Evolutionary conservation across 2,329 filamentous ascomycete genomes (phyloP), one percentile per base, ranked within the genome.

Genomic region (Botrytis squamosa): DNA sequence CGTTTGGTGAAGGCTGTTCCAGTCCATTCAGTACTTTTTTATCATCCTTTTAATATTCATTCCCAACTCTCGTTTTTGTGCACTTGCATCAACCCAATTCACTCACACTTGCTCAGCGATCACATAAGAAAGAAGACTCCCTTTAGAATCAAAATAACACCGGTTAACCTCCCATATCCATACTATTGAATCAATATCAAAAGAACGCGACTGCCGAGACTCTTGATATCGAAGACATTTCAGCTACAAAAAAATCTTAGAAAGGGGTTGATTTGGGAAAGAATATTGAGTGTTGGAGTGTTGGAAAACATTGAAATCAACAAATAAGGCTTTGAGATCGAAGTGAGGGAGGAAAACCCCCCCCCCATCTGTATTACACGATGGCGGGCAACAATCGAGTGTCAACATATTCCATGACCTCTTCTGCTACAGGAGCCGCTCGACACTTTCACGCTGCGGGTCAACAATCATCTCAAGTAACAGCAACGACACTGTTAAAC

Each of bases 401-500:
- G 77, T 92, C 90, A 77, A 90, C 91, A 86, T 92, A 91, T 81
- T 92, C 90, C 77, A 85, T 90, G 80, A 86, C 85, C 78, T 91
- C 89, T 77, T 89, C 92, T 76, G 89, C 90, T 65, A 84, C 88
- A 75, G 87, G 87, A 68, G 86, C 86, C 60, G 83, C 85, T 76
- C 86, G 88, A 78, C 86, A 85, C 76, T 83, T 85, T 65, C 86
- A 86, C 73, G 83, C 86, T 36, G 85, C 88, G 49, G 89, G 89
- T 72, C 90, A 91, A 79, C 89, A 93, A 80, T 87, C 92, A 16
- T 85, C 91, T 64, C 94, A 97, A 81, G 91, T 98, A 72, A 97
- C 95, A 10, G 97, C 95, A 3, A 97, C 95, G 2, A 97, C 94
- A 0, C 88, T 98, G 65, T 88, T 99, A 73, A 98, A 98, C 84